Percentiles rank a stretch among this genome's conserved stretches.
These are phyloP conservation scores for Fusarium caatingaense DNA, from an alignment of 2,329 filamentous ascomycete genomes.

Conservation along the genomic window DNA sequence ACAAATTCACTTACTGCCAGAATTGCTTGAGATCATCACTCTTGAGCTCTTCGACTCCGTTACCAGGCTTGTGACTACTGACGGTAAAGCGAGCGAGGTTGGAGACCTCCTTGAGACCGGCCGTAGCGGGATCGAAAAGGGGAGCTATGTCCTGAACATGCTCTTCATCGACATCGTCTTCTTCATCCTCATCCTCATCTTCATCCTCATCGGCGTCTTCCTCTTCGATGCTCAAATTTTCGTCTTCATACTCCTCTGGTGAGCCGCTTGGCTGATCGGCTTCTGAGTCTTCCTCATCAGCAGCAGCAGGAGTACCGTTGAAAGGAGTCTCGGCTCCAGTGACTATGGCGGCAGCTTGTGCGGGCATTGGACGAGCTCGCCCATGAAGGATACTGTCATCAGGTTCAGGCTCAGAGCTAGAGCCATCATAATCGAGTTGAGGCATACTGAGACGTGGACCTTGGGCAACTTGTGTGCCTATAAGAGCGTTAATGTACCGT, in stretches of 20 bases:
- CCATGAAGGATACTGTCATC: conserved; percentile 53
- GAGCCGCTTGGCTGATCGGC: conserved; percentile 35
- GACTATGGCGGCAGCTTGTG: conserved; percentile 23
- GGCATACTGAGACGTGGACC: conserved; percentile 53
- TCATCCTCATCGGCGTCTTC: conserved; percentile 50
- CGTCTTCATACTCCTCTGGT: conserved; percentile 49
- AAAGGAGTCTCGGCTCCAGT: conserved; percentile 48
- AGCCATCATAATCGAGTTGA: conserved; percentile 51
- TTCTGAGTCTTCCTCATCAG: conserved; percentile 23
- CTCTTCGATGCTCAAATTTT: conserved; percentile 47
- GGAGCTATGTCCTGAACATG: conserved; percentile 41
- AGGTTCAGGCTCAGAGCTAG: conserved; percentile 49
- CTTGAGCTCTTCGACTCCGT: conserved; percentile 79
- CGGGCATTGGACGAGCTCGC: conserved; percentile 40
- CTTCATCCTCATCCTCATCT: conserved; percentile 19
- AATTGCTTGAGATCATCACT: conserved; percentile 78
- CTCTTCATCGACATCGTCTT: conserved; percentile 43
- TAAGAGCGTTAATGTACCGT: conserved; percentile 18
- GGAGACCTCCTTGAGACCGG: conserved; percentile 81
- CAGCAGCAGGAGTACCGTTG: conserved; percentile 41
- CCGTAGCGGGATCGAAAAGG: conserved; percentile 65
- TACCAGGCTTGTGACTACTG: conserved; percentile 83
- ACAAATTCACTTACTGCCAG: conserved; percentile 74
- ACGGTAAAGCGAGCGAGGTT: conserved; percentile 87
- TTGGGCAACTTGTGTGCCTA: conserved; percentile 46